phyloP scores from a whole-genome alignment of 805 yeast genomes.

The Candida pseudofarinosa region DNA sequence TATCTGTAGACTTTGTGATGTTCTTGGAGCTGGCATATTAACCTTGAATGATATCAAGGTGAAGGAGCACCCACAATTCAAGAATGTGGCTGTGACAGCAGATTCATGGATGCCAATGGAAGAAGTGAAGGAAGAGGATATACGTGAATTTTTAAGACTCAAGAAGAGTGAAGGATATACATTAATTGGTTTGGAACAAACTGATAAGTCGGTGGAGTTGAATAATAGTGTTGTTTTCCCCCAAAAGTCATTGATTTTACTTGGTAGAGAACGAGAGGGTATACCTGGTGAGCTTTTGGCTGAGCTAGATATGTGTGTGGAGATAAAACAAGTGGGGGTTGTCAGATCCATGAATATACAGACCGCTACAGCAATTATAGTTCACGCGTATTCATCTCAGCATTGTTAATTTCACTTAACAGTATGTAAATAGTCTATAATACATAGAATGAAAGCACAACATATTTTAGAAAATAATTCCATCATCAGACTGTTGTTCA shows the following conservation, averaged over 20 bases:
- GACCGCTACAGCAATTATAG: conserved; percentile 92
- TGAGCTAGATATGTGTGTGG: conserved; percentile 81
- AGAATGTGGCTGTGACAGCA: conserved; percentile 88
- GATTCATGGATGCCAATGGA: conserved; percentile 93
- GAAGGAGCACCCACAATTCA: conserved; percentile 64
- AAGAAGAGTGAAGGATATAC: conserved; percentile 78
- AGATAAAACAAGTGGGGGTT: conserved; percentile 88
- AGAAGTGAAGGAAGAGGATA: conserved; percentile 60
- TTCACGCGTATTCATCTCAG: conserved; percentile 80
- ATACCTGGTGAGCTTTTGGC: conserved; percentile 81
- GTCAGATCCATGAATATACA: conserved; percentile 95
- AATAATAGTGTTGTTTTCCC: conserved; percentile 69
- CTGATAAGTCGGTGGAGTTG: conserved; percentile 79
- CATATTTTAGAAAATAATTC: conserved; percentile 17
- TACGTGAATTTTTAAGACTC: conserved; percentile 51
- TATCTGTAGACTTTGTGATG: conserved; percentile 88
- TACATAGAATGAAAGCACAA: conserved; percentile 1
- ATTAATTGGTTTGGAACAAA: conserved; percentile 86
- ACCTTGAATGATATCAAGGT: conserved; percentile 71
- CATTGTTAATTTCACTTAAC: conserved; percentile 39
- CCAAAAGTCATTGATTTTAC: conserved; percentile 64
- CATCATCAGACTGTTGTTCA: conserved; percentile 35
- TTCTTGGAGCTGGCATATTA: conserved; percentile 80
- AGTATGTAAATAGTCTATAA: conserved; percentile 4
- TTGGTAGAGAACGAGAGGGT: conserved; percentile 90